Evolutionary conservation across 768 basidiomycete species (phyloP), one percentile per base, ranked within the genome.

Genomic region (Pleurotus platypus): DNA sequence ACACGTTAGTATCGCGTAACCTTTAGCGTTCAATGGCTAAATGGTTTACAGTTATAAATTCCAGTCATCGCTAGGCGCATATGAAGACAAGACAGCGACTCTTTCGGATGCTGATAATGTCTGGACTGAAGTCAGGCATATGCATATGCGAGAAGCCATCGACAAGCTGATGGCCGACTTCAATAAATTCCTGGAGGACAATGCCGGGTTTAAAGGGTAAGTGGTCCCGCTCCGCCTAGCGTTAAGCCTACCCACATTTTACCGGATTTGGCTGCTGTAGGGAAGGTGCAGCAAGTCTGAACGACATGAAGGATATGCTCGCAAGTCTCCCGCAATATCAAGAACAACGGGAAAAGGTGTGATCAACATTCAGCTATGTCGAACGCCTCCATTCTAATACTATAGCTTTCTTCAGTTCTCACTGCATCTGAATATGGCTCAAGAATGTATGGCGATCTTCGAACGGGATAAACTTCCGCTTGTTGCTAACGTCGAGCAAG

Each of bases 251-350:
- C 30, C 4, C 16, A 38, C 5, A 4, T 16, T 57, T 48, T 27
- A 58, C 56, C 18, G 63, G 56, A 49, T 20, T 51, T 53, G 49
- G 35, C 24, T 37, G 27, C 57, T 57, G 22, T 57, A 88, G 89
- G 24, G 85, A 92, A 63, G 86, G 89, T 45, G 91, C 90, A 7
- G 89, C 91, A 47, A 94, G 84, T 64, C 70, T 99, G 47, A 96
- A 94, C 65, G 96, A 98, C 72, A 95, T 99, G 92, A 98, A 97
- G 71, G 97, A 99, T 66, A 97, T 98, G 96, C 78, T 99, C 35
- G 97, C 97, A 30, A 92, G 78, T 66, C 69, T 99, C 59, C 94
- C 95, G 1, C 93, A 97, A 71, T 97, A 90, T 64, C 91, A 95
- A 72, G 94, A 97, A 61, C 90, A 93, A 63, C 83, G 96, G 57